phyloP scores from a whole-genome alignment of 441 rosid species.

The Jatropha podagrica region DNA sequence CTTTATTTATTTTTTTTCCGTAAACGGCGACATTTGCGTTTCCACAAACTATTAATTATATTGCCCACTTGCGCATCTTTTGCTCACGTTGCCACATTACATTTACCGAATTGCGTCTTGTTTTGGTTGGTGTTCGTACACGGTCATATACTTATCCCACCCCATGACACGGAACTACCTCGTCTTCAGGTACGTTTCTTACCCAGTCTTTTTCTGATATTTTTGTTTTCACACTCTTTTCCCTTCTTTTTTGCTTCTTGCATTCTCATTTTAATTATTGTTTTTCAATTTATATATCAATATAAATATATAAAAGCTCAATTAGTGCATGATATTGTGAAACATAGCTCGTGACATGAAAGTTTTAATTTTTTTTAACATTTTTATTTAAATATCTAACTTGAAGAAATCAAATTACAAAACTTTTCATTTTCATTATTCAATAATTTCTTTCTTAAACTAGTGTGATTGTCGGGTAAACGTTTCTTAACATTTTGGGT shows the following conservation, averaged over 20 bases:
- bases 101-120: conserved; percentile 10
- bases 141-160: background rate
- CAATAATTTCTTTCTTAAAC: no score
- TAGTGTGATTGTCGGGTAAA: no score
- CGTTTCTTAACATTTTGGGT: background rate
- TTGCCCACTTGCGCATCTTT: background rate
- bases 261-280: no score
- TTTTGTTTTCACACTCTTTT: background rate
- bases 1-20: background rate
- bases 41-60: background rate
- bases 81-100: background rate
- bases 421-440: no score
- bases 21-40: conserved; percentile 18
- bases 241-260: no score
- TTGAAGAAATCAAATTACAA: no score
- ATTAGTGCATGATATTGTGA: no score
- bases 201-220: background rate
- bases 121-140: conserved; percentile 5
- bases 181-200: background rate
- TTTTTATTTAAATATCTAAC: no score
- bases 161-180: background rate
- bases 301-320: no score
- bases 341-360: no score
- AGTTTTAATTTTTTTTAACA: no score
- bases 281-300: no score